Conservation (phyloP, 352 stramenopile species). For the Phytophthora pini region DNA sequence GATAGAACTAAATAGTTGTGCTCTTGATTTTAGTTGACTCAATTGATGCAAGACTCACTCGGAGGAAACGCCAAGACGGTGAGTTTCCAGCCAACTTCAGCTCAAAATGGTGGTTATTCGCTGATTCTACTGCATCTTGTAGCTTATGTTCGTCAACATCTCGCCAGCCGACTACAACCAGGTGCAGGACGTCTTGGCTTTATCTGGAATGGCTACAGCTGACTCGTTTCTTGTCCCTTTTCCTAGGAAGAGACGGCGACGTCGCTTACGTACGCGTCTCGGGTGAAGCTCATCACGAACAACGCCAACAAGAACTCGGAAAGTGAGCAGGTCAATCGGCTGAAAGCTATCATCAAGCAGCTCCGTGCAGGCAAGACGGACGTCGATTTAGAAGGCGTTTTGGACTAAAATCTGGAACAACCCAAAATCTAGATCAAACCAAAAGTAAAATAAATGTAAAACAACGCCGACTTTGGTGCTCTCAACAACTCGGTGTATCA, state of each 20-base stretch:
- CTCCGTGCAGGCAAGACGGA: conserved; percentile 70
- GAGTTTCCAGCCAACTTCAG: not conserved
- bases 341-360: conserved; percentile 88
- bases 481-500: conserved; percentile 90
- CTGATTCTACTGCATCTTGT: conserved; percentile 1
- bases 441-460: conserved; percentile 15
- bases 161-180: conserved; percentile 91
- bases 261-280: conserved; percentile 81
- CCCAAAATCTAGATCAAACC: not conserved
- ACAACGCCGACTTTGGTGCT: conserved; percentile 47
- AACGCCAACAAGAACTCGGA: conserved; percentile 88
- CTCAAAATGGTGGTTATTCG: not conserved
- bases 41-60: conserved; percentile 94
- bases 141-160: conserved; percentile 93
- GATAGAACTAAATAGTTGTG: too few species aligned
- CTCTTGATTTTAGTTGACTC: conserved; percentile 67
- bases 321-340: conserved; percentile 80
- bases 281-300: conserved; percentile 91
- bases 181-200: conserved; percentile 36
- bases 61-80: conserved; percentile 95
- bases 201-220: conserved; percentile 17
- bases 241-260: conserved; percentile 83
- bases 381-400: conserved; percentile 70
- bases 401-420: conserved; percentile 41
- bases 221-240: conserved; percentile 1